phyloP scores from a whole-genome alignment of 371 early-diverging fungal species.

The Aphelidium insulamus region DNA sequence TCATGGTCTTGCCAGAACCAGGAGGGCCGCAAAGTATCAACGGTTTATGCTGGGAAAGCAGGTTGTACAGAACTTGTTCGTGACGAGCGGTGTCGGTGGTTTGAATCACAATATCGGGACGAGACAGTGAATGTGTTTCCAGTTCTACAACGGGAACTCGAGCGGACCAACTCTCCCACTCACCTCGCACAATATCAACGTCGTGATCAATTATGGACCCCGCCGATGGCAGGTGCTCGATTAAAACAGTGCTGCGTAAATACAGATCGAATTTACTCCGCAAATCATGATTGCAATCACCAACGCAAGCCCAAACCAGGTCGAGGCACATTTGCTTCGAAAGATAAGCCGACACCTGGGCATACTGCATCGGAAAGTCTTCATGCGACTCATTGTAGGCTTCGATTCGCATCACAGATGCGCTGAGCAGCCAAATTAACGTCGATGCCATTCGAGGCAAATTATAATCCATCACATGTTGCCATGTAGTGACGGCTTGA shows the following conservation, averaged over 20 bases:
- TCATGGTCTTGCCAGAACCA: conserved; percentile 98
- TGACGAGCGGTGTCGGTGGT: conserved; percentile 94
- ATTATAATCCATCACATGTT: conserved; percentile 95
- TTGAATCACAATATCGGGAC: conserved; percentile 88
- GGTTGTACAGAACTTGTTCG: conserved; percentile 82
- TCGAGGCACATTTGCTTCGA: conserved; percentile 56
- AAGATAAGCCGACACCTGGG: conserved; percentile 52
- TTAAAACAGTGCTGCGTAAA: conserved; percentile 47
- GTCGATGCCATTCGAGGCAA: conserved; percentile 59
- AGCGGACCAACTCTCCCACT: conserved; percentile 77
- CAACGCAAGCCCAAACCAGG: conserved; percentile 87
- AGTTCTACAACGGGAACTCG: conserved; percentile 87
- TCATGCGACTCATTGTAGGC: conserved; percentile 74
- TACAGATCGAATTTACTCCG: conserved; percentile 60
- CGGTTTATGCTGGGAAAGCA: conserved; percentile 87
- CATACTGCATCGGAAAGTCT: conserved; percentile 71
- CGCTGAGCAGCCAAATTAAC: conserved; percentile 75
- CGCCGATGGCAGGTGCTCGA: conserved; percentile 37
- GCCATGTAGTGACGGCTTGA: conserved; percentile 34
- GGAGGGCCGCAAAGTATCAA: conserved; percentile 94
- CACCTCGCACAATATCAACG: conserved; percentile 46
- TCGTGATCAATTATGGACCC: conserved; percentile 75
- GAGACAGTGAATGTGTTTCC: conserved; percentile 78
- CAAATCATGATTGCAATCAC: conserved; percentile 57
- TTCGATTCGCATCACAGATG: conserved; percentile 54